Evolutionary conservation across 1,284 basidiomycete genomes (phyloP).

Genomic region (Cutaneotrichosporon dermatis): DNA sequence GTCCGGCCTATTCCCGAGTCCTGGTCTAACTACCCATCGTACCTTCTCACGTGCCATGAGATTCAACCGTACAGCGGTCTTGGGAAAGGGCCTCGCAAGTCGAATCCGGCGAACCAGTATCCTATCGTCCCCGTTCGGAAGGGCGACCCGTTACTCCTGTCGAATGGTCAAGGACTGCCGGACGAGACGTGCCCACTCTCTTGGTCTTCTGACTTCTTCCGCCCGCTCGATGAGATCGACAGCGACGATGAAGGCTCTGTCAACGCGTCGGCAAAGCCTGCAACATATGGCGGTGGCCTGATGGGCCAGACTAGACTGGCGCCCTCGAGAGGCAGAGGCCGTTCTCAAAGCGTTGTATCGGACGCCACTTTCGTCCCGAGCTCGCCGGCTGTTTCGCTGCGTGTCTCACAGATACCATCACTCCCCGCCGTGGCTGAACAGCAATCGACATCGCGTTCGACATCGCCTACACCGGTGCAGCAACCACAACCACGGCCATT

Average conservation of each 20-base stretch:
- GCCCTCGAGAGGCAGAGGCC: neutral
- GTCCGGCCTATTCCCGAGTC: neutral
- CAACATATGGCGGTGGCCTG: neutral
- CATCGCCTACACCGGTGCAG: too few species aligned
- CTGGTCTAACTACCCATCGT: neutral
- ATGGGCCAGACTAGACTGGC: neutral
- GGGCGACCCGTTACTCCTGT: neutral
- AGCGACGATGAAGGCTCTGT: slow-evolving; percentile 3
- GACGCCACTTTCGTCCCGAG: neutral
- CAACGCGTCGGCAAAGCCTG: neutral
- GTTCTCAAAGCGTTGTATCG: slow-evolving; percentile 1
- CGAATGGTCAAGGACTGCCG: neutral
- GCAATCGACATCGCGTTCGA: neutral
- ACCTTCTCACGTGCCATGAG: slow-evolving; percentile 2
- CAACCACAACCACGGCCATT: too few species aligned
- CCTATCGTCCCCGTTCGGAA: slow-evolving; percentile 52
- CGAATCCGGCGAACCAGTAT: neutral
- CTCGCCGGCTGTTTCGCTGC: neutral
- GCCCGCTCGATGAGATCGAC: neutral
- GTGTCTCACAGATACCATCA: neutral
- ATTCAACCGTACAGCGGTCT: slow-evolving; percentile 1
- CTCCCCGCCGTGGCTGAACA: neutral
- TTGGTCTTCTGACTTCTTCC: slow-evolving; percentile 6
- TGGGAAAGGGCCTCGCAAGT: neutral
- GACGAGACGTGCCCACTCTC: neutral